Conservation (phyloP, 371 early-diverging fungal genomes). For the Mortierella sp. region DNA sequence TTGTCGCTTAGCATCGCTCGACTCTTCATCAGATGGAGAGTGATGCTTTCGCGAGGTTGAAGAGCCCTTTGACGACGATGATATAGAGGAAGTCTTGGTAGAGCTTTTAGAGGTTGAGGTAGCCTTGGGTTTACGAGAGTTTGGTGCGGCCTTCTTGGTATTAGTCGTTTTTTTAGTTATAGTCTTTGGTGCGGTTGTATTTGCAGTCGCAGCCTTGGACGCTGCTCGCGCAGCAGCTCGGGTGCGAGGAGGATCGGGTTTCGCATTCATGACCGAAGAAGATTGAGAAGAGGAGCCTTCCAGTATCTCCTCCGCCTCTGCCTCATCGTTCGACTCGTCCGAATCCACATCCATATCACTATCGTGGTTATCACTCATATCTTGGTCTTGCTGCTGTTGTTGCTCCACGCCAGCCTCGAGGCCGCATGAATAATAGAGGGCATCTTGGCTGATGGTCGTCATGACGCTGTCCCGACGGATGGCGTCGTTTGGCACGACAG, state of each 20-base stretch:
- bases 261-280: slow-evolving; percentile 2
- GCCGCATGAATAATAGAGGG: slow-evolving; percentile 42
- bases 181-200: not conserved
- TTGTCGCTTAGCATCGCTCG: slow-evolving; percentile 62
- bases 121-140: not conserved
- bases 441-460: slow-evolving; percentile 26
- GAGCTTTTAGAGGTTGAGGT: not conserved
- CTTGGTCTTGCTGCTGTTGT: slow-evolving; percentile 6
- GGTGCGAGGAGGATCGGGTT: not conserved
- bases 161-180: slow-evolving; percentile 2
- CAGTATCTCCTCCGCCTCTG: slow-evolving; percentile 11
- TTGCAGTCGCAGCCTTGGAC: not conserved
- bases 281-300: slow-evolving; percentile 12
- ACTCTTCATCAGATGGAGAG: slow-evolving; percentile 25
- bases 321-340: slow-evolving; percentile 17
- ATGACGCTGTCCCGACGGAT: slow-evolving; percentile 6
- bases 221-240: slow-evolving; percentile 18
- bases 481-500: slow-evolving; percentile 26
- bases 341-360: slow-evolving; percentile 37
- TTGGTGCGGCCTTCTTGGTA: not conserved
- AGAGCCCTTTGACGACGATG: not conserved
- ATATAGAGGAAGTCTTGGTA: no score
- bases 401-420: not conserved
- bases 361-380: slow-evolving; percentile 29
- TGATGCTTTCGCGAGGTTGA: slow-evolving; percentile 39